Conservation (phyloP, 768 basidiomycete species). For the Lyophyllum atratum region DNA sequence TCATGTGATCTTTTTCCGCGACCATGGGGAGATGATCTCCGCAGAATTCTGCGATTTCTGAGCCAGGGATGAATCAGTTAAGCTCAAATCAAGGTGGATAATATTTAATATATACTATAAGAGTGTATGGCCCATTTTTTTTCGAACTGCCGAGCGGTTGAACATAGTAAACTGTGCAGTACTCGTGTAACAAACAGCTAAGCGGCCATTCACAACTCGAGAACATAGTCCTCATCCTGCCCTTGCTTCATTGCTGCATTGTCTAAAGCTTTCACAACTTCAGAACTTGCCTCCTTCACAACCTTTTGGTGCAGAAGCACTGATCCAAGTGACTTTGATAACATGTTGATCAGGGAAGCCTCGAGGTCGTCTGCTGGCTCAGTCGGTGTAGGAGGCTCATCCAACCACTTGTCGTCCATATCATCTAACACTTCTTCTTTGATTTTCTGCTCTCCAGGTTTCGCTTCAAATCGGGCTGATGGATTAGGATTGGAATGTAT, state of each 20-base stretch:
- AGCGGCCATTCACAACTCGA: neutral
- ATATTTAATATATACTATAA: no score
- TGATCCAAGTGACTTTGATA: neutral
- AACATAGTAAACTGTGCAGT: no score
- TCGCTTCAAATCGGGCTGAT: neutral
- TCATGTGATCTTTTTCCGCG: constrained; percentile 2
- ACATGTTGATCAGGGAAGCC: neutral
- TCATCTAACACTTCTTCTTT: neutral
- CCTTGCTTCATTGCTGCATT: neutral
- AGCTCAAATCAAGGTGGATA: no score
- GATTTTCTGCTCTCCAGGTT: neutral
- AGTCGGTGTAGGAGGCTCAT: neutral
- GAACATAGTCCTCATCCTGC: constrained; percentile 1
- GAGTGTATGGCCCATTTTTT: neutral
- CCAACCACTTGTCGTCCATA: neutral
- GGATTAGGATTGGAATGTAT: neutral
- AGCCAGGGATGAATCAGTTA: no score
- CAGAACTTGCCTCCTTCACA: neutral
- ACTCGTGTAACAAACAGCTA: neutral
- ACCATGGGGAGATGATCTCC: no score
- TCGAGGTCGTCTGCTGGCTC: neutral
- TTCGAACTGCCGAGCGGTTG: no score
- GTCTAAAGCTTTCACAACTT: neutral
- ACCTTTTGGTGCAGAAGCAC: neutral
- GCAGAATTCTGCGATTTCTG: no score